Evolutionary conservation across 2,329 filamentous ascomycete species (phyloP), one percentile per base, ranked within the genome.

Genomic region (Sclerotinia sclerotiorum): DNA sequence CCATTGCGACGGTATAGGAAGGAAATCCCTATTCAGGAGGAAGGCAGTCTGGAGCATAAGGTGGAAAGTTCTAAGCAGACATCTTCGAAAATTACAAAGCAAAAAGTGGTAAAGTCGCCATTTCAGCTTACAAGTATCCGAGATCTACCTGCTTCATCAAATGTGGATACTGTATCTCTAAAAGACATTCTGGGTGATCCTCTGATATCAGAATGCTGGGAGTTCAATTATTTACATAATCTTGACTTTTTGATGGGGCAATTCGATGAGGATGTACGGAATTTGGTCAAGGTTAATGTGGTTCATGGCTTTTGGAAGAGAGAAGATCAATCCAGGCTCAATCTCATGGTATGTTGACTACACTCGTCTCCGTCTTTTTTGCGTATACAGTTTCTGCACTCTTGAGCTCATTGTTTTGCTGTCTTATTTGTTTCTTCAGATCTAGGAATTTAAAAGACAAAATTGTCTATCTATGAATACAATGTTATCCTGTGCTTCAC

Each of bases 271-370:
- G 87, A 89, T 78, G 81, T 87, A 3, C 81, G 81, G 32, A 70
- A 78, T 63, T 69, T 84, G 3, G 81, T 88, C 32, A 79, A 83
- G 65, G 81, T 89, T 27, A 86, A 87, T 72, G 80, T 89, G 29
- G 78, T 89, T 13, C 87, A 89, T 80, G 87, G 87, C 0, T 88
- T 85, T 39, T 89, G 87, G 86, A 91, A 89, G 77, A 84, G 78
- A 60, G 90, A 94, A 79, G 11, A 88, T 84, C 46, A 76, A 74
- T 5, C 82, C 92, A 55, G 82, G 35, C 56, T 72, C n/a, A 72
- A 67, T 46, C 63, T 77, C 4, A 68, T 72, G 68, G 76, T 77
- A 73, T 77, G 88, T 90, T 79, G 62, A 29, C 54, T 19, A 54
- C 35, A 19, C 62, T 48, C 49, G 15, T 44, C 32, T 35, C 13